A percentile compares a stretch with the other conserved stretches of the same genome.
Evolutionary conservation across 1,139 yeast genomes (phyloP).

Genomic region (Arxiozyma bovina): DNA sequence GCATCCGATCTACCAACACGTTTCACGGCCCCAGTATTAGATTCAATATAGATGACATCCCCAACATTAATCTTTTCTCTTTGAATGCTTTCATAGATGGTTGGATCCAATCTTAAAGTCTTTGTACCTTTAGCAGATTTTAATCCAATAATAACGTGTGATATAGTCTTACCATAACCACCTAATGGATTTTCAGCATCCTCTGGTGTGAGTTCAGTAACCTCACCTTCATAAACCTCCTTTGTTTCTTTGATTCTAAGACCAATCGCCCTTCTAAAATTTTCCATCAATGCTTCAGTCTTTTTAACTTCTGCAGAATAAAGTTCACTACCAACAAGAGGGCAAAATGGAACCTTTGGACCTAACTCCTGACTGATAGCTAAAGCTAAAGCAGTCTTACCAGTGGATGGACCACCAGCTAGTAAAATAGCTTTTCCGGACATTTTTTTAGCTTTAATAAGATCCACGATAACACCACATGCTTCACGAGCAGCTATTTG

Average conservation of each 20-base stretch:
- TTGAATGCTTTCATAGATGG: conserved; percentile 90
- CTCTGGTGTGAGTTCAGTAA: conserved; percentile 91
- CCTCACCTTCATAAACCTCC: conserved; percentile 98
- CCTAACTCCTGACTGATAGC: conserved; percentile 97
- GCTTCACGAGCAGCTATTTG: conserved; percentile 95
- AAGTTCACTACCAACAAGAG: conserved; percentile 90
- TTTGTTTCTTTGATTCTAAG: conserved; percentile 92
- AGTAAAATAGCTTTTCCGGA: conserved; percentile 91
- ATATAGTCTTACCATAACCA: conserved; percentile 93
- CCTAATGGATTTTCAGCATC: conserved; percentile 96
- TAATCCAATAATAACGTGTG: conserved; percentile 88
- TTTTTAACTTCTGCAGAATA: conserved; percentile 97
- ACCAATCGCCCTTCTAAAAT: conserved; percentile 93
- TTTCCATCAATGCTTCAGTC: conserved; percentile 95
- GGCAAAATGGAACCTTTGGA: conserved; percentile 97
- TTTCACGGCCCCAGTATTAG: conserved; percentile 95
- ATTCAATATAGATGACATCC: conserved; percentile 93
- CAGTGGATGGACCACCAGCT: conserved; percentile 98
- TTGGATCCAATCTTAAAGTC: conserved; percentile 84
- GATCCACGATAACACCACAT: conserved; percentile 89
- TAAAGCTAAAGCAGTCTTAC: conserved; percentile 92
- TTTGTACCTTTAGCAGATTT: conserved; percentile 96
- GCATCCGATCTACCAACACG: conserved; percentile 98
- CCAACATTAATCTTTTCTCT: conserved; percentile 93
- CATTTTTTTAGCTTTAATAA: conserved; percentile 87